Evolutionary conservation across 306 rosid species (phyloP).

Genomic region (Pyrus communis): DNA sequence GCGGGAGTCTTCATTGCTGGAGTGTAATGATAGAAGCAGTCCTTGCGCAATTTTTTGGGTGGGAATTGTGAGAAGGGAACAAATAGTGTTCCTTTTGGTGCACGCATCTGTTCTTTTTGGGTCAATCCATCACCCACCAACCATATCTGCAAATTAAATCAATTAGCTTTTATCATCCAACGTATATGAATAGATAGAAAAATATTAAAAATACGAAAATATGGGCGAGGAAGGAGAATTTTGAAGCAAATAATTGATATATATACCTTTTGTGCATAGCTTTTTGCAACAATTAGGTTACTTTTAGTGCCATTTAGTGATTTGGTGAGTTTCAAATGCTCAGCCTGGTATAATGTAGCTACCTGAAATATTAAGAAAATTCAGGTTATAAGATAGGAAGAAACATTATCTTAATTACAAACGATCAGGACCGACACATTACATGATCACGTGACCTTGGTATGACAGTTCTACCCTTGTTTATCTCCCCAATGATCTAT

Average conservation of each 20-base stretch:
- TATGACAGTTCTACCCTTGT: background rate
- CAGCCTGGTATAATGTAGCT: constrained; percentile 23
- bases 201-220: background rate
- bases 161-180: background rate
- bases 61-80: constrained; percentile 71
- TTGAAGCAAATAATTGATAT: background rate
- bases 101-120: constrained; percentile 50
- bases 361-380: constrained; percentile 22
- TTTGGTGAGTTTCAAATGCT: constrained; percentile 34
- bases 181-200: background rate
- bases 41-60: constrained; percentile 52
- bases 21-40: constrained; percentile 55
- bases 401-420: background rate
- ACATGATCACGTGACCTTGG: background rate
- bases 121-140: constrained; percentile 52
- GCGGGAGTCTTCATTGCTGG: constrained; percentile 71
- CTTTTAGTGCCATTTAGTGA: constrained; percentile 15
- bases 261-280: constrained; percentile 35
- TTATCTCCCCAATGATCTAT: background rate
- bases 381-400: background rate
- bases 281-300: constrained; percentile 32
- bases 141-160: constrained; percentile 39
- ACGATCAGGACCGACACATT: background rate
- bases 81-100: constrained; percentile 63
- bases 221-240: background rate